phyloP scores from a whole-genome alignment of 495 filamentous ascomycete genomes.

The Trichoderma asperelloides region DNA sequence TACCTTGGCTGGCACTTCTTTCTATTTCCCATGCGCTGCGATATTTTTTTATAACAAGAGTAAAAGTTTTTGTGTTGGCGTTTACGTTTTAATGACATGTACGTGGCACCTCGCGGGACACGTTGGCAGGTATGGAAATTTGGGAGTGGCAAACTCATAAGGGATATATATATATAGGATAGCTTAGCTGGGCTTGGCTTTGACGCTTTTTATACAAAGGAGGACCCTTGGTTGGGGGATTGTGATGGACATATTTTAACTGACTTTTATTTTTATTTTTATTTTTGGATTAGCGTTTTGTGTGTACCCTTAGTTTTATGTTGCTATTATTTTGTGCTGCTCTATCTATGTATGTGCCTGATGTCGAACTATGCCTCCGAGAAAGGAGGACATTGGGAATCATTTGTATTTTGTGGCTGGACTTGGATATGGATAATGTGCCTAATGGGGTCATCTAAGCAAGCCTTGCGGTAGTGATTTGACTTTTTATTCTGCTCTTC shows the following conservation, averaged over 20 bases:
- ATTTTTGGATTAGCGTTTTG: neutral
- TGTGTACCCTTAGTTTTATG: neutral
- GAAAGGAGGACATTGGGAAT: neutral
- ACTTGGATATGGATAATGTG: neutral
- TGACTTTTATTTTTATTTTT: neutral
- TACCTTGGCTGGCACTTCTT: neutral
- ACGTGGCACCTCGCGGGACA: neutral
- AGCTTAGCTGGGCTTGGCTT: neutral
- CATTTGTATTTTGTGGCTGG: neutral
- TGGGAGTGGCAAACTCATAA: neutral
- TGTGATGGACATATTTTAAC: neutral
- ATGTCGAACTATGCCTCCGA: neutral
- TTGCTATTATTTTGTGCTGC: neutral
- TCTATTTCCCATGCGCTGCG: neutral
- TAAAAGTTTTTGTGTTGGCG: constrained; percentile 3
- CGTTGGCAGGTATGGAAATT: neutral
- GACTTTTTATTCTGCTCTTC: neutral
- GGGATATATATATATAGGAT: neutral
- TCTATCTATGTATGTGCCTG: neutral
- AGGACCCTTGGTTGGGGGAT: neutral
- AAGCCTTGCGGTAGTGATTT: neutral
- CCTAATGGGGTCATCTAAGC: neutral
- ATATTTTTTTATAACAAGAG: neutral
- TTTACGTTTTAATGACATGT: neutral
- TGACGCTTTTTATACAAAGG: neutral